These are phyloP conservation scores for Gilbertella persicaria DNA, from an alignment of 371 early-diverging fungal species.

Conservation along the genomic window DNA sequence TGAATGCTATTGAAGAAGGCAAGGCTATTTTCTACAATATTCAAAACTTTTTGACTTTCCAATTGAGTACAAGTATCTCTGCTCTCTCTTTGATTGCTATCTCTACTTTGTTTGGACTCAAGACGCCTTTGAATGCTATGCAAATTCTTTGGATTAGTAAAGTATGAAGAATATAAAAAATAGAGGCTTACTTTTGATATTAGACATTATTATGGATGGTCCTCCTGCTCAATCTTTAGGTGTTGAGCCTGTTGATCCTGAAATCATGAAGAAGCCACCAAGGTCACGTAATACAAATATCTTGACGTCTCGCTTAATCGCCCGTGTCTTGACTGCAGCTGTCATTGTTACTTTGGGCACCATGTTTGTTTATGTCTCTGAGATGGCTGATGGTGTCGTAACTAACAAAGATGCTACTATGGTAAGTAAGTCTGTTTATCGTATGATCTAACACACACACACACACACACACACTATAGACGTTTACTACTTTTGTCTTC, in stretches of 20 bases:
- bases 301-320: conserved; percentile 70
- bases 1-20: conserved; percentile 89
- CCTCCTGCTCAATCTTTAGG: conserved; percentile 92
- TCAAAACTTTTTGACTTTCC: conserved; percentile 89
- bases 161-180: conserved; percentile 8
- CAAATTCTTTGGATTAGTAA: conserved; percentile 96
- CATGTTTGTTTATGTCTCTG: conserved; percentile 76
- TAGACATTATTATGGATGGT: conserved; percentile 92
- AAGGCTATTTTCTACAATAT: conserved; percentile 93
- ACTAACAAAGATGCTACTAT: conserved; percentile 89
- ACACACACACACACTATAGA: conserved; percentile 43
- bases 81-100: conserved; percentile 87
- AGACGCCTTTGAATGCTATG: conserved; percentile 96
- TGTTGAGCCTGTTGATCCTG: conserved; percentile 85
- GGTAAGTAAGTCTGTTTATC: conserved; percentile 61
- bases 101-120: conserved; percentile 81
- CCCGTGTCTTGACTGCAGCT: conserved; percentile 81
- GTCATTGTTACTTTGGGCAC: conserved; percentile 87
- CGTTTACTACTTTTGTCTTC: conserved; percentile 95
- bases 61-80: conserved; percentile 83
- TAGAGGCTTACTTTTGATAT: neutral
- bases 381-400: conserved; percentile 76
- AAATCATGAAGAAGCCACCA: conserved; percentile 85
- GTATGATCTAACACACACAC: too few relatives aligned
- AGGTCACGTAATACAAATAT: conserved; percentile 74